These are phyloP conservation scores for Neurospora africana DNA, from an alignment of 495 filamentous ascomycete genomes.

Conservation along the genomic window DNA sequence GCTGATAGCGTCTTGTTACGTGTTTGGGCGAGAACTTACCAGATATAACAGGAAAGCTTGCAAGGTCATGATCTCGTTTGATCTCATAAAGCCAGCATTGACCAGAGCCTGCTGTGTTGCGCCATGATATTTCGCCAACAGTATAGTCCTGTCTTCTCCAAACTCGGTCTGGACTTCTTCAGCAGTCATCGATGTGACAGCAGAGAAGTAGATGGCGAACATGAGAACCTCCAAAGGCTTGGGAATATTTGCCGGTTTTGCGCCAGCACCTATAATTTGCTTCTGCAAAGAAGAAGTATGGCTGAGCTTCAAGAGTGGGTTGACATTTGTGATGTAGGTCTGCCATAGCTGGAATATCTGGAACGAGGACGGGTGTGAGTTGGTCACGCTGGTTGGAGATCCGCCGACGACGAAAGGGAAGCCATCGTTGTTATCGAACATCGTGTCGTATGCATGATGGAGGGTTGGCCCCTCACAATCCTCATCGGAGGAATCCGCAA, in stretches of 20 bases:
- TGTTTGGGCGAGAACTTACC: slow-evolving; percentile 23
- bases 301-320: slow-evolving; percentile 58
- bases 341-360: slow-evolving; percentile 71
- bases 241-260: slow-evolving; percentile 36
- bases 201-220: slow-evolving; percentile 47
- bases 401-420: slow-evolving; percentile 51
- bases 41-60: slow-evolving; percentile 48
- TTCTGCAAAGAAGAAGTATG: slow-evolving; percentile 54
- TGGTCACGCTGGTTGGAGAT: slow-evolving; percentile 33
- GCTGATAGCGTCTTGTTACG: not conserved
- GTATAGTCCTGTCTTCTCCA: slow-evolving; percentile 30
- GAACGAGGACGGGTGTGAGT: slow-evolving; percentile 53
- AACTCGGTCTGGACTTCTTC: slow-evolving; percentile 41
- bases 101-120: slow-evolving; percentile 46
- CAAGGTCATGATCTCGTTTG: slow-evolving; percentile 40
- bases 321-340: slow-evolving; percentile 56
- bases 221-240: slow-evolving; percentile 42
- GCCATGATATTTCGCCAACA: slow-evolving; percentile 38
- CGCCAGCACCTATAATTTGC: slow-evolving; percentile 39
- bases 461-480: slow-evolving; percentile 44
- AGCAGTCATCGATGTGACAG: slow-evolving; percentile 41
- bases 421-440: slow-evolving; percentile 41
- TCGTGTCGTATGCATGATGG: slow-evolving; percentile 43
- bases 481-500: slow-evolving; percentile 51
- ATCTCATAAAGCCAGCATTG: slow-evolving; percentile 47